These are phyloP conservation scores for Malania oleifera DNA, from an alignment of 164 flowering plant species.

Conservation along the genomic window DNA sequence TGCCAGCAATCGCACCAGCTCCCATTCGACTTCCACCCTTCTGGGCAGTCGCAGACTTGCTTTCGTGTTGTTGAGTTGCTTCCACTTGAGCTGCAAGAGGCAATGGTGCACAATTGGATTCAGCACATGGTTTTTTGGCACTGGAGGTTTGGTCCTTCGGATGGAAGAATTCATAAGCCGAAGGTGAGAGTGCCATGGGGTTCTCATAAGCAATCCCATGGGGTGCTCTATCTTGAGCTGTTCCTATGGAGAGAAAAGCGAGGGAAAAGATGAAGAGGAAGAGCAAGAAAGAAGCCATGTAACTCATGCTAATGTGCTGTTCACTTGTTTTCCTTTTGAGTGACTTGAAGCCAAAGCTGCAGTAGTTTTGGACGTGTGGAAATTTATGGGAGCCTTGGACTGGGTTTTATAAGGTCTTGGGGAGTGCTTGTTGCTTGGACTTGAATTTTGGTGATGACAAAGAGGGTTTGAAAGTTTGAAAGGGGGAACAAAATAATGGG, in stretches of 20 bases:
- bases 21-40: conserved; percentile 21
- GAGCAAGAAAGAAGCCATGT: conserved; percentile 13
- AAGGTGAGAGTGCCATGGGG: conserved; percentile 61
- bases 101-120: conserved; percentile 41
- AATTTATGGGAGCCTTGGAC: conserved; percentile 7
- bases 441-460: conserved; percentile 29
- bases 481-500: conserved; percentile 40
- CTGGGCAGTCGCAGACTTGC: conserved; percentile 15
- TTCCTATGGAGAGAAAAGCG: conserved; percentile 26
- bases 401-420: conserved; percentile 33
- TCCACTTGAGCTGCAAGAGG: conserved; percentile 46
- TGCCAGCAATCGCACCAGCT: conserved; percentile 47
- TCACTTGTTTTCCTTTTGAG: neutral
- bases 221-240: conserved; percentile 45
- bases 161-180: conserved; percentile 71
- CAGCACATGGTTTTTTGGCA: conserved; percentile 16
- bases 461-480: conserved; percentile 4
- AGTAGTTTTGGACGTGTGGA: conserved; percentile 6
- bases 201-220: conserved; percentile 62
- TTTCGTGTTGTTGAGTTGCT: conserved; percentile 33
- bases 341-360: neutral
- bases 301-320: conserved; percentile 20
- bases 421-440: conserved; percentile 44
- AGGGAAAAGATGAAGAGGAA: conserved; percentile 22
- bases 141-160: conserved; percentile 29